Base-by-base conservation (phyloP, 1,139 yeast species). In the Scheffersomyces lignicola region DNA sequence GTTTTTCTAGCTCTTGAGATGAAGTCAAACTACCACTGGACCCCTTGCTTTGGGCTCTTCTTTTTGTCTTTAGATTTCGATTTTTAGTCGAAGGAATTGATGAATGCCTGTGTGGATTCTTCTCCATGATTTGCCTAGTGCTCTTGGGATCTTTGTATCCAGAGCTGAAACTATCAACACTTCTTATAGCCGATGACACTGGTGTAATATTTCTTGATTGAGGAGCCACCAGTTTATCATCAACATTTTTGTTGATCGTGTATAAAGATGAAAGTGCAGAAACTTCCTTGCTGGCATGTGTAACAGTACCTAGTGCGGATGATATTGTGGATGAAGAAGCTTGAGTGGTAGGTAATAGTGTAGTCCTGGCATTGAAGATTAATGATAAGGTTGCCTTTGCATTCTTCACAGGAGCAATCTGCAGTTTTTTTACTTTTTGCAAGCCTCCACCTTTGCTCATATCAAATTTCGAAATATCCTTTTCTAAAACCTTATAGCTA, bases 391-490 rank as follows among this genome's bases (percentile, higher is more conserved):
- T 52, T 6, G 59, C 58, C 4, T 43, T 41, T 8, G 57, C 44
- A 36, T 57, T 48, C 30, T 48, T 47, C 3, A 44, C 23, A 5
- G 11, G 15, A 3, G 46, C 96, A 87, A 47, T 80, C 78, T 2
- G 80, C 69, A 8, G 95, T 85, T 47, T 84, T 94, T 1, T 35
- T 23, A 23, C 40, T 31, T 12, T 31, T 31, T 21, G 39, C 38
- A 9, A 27, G 17, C 5, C 28, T 30, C 2, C 36, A 36, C 11
- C 25, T 30, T 12, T 29, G 8, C 4, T 28, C 17, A 21, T 32
- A n/a, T 26, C n/a, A 26, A 7, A 26, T 4, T 26, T 26, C 5
- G 18, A 15, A 20, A 9, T 26, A 14, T 26, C 29, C 5, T 15
- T 26, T 4, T 26, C 29, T 23, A 7, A 17, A 9, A 16, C 2